Conservation (phyloP, 768 basidiomycete species). For the Pholiota conissans region DNA sequence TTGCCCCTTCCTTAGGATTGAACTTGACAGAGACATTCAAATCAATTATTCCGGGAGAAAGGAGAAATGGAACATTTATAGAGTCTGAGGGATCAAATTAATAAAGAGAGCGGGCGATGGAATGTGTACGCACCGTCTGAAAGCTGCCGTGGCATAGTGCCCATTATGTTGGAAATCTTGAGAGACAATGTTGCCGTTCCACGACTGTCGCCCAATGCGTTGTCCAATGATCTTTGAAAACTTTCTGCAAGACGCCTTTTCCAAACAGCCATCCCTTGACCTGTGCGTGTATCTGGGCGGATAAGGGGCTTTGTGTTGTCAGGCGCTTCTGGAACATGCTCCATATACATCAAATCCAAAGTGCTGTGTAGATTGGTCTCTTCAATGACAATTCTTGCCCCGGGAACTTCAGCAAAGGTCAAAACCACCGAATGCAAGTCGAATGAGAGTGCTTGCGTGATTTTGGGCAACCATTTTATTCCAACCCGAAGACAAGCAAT, state of each 20-base stretch:
- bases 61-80: slow-evolving; percentile 38
- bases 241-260: slow-evolving; percentile 60
- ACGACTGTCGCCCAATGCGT: slow-evolving; percentile 64
- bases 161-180: slow-evolving; percentile 46
- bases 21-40: slow-evolving; percentile 52
- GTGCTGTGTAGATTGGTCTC: slow-evolving; percentile 53
- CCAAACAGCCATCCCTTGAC: slow-evolving; percentile 62
- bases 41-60: slow-evolving; percentile 44
- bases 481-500: slow-evolving; percentile 54
- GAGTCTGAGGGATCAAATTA: slow-evolving; percentile 12
- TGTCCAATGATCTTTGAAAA: slow-evolving; percentile 64
- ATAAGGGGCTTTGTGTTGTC: slow-evolving; percentile 20
- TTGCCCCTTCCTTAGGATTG: slow-evolving; percentile 53
- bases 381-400: slow-evolving; percentile 49
- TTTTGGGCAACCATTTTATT: slow-evolving; percentile 66
- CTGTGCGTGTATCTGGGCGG: slow-evolving; percentile 23
- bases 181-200: slow-evolving; percentile 56
- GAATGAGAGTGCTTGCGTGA: slow-evolving; percentile 67
- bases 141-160: slow-evolving; percentile 32
- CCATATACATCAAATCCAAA: slow-evolving; percentile 54
- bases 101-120: not conserved
- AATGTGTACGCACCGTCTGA: slow-evolving; percentile 28
- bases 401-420: slow-evolving; percentile 50
- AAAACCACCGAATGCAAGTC: slow-evolving; percentile 60
- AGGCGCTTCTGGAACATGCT: slow-evolving; percentile 29